phyloP scores from a whole-genome alignment of 805 yeast genomes.

The Blastobotrys americana region DNA sequence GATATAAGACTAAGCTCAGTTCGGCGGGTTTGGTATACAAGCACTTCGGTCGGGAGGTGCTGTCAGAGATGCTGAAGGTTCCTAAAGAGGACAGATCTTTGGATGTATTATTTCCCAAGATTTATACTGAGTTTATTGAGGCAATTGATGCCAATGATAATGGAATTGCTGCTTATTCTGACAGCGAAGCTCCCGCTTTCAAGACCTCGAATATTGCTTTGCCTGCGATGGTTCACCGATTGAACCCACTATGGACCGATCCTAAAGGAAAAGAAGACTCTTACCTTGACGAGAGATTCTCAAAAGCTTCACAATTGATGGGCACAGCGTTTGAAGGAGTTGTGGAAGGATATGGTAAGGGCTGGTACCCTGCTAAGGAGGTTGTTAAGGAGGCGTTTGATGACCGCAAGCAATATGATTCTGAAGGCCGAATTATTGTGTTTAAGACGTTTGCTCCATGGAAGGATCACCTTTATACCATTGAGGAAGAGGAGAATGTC shows the following conservation, averaged over 20 bases:
- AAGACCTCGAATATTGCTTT: slow-evolving; percentile 66
- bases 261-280: slow-evolving; percentile 48
- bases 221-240: slow-evolving; percentile 66
- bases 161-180: slow-evolving; percentile 70
- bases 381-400: slow-evolving; percentile 67
- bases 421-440: slow-evolving; percentile 65
- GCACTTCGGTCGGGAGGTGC: slow-evolving; percentile 37
- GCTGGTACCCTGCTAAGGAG: slow-evolving; percentile 87
- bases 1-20: slow-evolving; percentile 69
- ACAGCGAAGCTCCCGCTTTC: slow-evolving; percentile 54
- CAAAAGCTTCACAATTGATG: slow-evolving; percentile 69
- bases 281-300: slow-evolving; percentile 59
- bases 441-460: slow-evolving; percentile 82
- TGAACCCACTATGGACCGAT: slow-evolving; percentile 83
- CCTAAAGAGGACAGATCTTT: slow-evolving; percentile 34
- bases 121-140: slow-evolving; percentile 84
- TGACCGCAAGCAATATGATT: slow-evolving; percentile 51
- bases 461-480: slow-evolving; percentile 81
- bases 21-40: slow-evolving; percentile 93
- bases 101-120: slow-evolving; percentile 59
- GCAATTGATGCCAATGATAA: slow-evolving; percentile 94
- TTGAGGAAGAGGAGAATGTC: slow-evolving; percentile 47
- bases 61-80: slow-evolving; percentile 41
- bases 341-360: slow-evolving; percentile 63
- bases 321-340: slow-evolving; percentile 68